Conservation (phyloP, 2,329 filamentous ascomycete genomes). For the Aspergillus pseudoglaucus region DNA sequence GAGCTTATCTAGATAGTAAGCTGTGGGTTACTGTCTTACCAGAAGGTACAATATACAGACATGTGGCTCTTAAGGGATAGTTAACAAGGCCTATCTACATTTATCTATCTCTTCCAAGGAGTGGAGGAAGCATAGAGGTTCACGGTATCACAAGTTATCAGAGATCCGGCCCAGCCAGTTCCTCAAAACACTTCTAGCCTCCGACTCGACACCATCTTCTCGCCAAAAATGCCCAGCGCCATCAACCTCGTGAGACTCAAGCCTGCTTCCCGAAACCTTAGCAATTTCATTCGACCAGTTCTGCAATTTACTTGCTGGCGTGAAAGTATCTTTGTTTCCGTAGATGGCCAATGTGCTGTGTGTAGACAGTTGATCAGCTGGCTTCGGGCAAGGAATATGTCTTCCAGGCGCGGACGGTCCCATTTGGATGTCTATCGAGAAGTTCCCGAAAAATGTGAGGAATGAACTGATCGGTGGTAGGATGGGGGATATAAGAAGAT, state of each 20-base stretch:
- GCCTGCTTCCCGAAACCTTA: constrained; percentile 38
- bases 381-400: constrained; percentile 32
- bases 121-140: no score
- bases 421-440: constrained; percentile 27
- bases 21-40: no score
- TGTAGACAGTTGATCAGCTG: constrained; percentile 49
- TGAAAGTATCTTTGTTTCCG: constrained; percentile 69
- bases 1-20: no score
- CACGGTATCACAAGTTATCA: constrained; percentile 1
- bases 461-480: constrained; percentile 51
- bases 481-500: constrained; percentile 62
- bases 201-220: constrained; percentile 45
- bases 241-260: constrained; percentile 44
- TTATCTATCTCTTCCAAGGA: no score
- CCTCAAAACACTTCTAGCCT: constrained; percentile 34
- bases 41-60: no score
- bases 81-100: no score
- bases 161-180: constrained; percentile 31
- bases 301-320: constrained; percentile 57
- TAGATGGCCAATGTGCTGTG: constrained; percentile 64
- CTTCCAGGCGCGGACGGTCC: constrained; percentile 21
- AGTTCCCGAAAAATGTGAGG: constrained; percentile 53
- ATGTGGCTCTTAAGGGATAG: no score
- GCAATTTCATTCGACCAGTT: constrained; percentile 58
- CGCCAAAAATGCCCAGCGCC: constrained; percentile 60